phyloP scores from a whole-genome alignment of 192 early-diverging fungal species.

The Backusella sp. region DNA sequence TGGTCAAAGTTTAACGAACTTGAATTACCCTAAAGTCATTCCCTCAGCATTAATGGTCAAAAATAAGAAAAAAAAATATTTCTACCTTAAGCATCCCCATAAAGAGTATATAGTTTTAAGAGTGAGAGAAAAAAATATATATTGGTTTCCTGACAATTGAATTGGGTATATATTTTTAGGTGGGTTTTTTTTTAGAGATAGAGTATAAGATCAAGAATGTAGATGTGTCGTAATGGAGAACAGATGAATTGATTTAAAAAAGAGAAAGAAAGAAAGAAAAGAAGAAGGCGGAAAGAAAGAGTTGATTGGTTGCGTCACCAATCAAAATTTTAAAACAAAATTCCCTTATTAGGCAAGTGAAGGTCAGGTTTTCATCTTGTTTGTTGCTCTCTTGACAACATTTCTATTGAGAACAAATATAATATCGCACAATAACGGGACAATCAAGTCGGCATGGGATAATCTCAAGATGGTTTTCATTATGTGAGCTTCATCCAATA shows the following conservation, averaged over 20 bases:
- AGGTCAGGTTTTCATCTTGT: not conserved
- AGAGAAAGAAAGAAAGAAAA: not conserved
- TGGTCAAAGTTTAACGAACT: slow-evolving; percentile 12
- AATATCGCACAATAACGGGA: too few species aligned
- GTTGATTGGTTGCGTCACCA: not conserved
- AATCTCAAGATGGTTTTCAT: too few species aligned
- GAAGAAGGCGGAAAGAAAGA: not conserved
- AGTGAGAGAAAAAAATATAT: not conserved
- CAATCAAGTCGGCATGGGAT: too few species aligned
- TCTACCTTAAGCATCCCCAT: not conserved
- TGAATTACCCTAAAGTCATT: slow-evolving; percentile 11
- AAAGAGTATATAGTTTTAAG: not conserved
- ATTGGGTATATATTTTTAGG: not conserved
- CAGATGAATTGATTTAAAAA: not conserved
- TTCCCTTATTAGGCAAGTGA: not conserved
- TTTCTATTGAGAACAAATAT: not conserved
- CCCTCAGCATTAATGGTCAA: not conserved
- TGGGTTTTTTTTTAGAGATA: not conserved
- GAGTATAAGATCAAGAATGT: not conserved
- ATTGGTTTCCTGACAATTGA: not conserved
- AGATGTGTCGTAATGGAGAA: not conserved
- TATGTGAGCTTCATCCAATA: too few species aligned
- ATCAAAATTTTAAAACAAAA: not conserved
- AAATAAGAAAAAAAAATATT: not conserved
- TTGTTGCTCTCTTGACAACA: not conserved